A percentile compares a stretch with the other conserved stretches of the same genome.
Evolutionary conservation across 148 eudicot species (phyloP).

Genomic region (Rhododendron kiyosumense): DNA sequence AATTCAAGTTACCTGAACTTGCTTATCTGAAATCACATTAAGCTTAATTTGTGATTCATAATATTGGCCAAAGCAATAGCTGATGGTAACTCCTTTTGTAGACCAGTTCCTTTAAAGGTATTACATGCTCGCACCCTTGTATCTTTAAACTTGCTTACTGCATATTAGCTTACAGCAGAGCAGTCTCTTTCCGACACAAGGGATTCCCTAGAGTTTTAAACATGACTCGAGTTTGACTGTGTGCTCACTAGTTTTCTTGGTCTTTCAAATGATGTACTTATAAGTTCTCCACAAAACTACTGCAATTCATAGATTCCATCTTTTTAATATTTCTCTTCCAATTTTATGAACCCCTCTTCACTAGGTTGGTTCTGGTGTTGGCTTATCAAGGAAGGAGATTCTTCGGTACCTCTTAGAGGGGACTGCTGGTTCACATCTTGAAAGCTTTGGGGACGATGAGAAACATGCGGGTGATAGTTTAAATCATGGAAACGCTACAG

Average conservation of each 20-base stretch:
- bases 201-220: not conserved
- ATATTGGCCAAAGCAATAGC: not conserved
- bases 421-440: conserved; percentile 61
- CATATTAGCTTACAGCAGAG: not conserved
- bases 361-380: conserved; percentile 57
- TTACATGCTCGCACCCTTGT: not conserved
- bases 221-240: not conserved
- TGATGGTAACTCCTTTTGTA: not conserved
- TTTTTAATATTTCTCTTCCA: not conserved
- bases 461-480: conserved; percentile 21
- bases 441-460: conserved; percentile 39
- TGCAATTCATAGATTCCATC: not conserved
- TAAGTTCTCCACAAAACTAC: not conserved
- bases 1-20: not conserved
- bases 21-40: not conserved
- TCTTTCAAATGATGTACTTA: conserved; percentile 1
- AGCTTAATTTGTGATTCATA: not conserved
- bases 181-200: not conserved
- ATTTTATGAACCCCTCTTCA: conserved; percentile 9
- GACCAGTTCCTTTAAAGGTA: not conserved
- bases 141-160: not conserved
- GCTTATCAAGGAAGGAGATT: conserved; percentile 58
- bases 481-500: conserved; percentile 28
- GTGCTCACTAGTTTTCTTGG: not conserved
- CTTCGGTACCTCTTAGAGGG: conserved; percentile 60